A percentile compares a stretch with the other conserved stretches of the same genome.
These are phyloP conservation scores for Pichia sp. DNA, from an alignment of 1,139 yeast species.

Conservation along the genomic window DNA sequence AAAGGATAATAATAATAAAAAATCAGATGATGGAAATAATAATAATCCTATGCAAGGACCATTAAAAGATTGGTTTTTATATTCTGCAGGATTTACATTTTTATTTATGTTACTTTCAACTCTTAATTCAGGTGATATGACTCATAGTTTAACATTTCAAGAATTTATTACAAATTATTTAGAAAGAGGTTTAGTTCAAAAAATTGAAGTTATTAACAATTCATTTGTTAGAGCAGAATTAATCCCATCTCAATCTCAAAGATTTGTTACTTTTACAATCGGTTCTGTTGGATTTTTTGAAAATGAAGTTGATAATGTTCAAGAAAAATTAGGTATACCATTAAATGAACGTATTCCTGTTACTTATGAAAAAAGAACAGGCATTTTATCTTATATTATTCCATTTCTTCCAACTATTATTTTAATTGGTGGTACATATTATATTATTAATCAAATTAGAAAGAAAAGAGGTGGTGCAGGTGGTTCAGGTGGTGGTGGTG, in stretches of 20 bases:
- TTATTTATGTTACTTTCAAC: conserved; percentile 9
- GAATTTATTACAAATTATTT: conserved; percentile 80
- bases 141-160: conserved; percentile 38
- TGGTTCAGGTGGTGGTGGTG: conserved; percentile 33
- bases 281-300: conserved; percentile 95
- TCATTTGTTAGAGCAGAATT: conserved; percentile 74
- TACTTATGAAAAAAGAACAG: conserved; percentile 66
- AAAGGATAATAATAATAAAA: conserved; percentile 8
- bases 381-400: conserved; percentile 52
- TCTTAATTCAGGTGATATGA: conserved; percentile 7
- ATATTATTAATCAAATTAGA: conserved; percentile 39
- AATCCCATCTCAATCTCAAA: conserved; percentile 39
- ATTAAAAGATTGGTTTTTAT: conserved; percentile 16
- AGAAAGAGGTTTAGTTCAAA: conserved; percentile 77
- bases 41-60: conserved; percentile 2
- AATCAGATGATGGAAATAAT: conserved; percentile 1
- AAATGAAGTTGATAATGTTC: conserved; percentile 69
- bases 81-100: conserved; percentile 16
- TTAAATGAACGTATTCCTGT: conserved; percentile 73
- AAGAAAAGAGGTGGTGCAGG: conserved; percentile 24
- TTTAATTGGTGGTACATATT: conserved; percentile 80
- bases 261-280: conserved; percentile 58
- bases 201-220: conserved; percentile 70
- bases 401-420: conserved; percentile 82
- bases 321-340: conserved; percentile 60